Evolutionary conservation across 768 basidiomycete species (phyloP), one percentile per base, ranked within the genome.

Genomic region (Lentinula raphanica): DNA sequence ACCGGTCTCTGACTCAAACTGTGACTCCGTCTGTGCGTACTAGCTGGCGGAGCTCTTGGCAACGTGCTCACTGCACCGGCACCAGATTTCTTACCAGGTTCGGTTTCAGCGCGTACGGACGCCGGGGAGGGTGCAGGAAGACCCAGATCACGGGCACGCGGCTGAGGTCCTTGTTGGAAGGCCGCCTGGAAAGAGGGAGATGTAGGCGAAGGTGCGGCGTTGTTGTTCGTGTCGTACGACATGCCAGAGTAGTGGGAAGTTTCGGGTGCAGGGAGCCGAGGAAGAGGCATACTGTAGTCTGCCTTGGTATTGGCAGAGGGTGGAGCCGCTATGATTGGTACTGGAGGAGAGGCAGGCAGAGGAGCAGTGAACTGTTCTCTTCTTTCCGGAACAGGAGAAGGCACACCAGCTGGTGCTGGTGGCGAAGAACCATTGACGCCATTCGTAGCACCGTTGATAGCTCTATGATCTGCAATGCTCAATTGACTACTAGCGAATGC

Each of bases 401-500:
- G 2, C 2, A 58, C 31, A 21, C 49, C 49, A 50, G 19, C 29
- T 7, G 23, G 9, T 15, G 27, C 21, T 23, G 23, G 39, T 19
- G 15, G 54, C 59, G 53, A 58, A 4, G 8, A 15, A n/a, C n/a
- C n/a, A n/a, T n/a, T n/a, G n/a, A 23, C 51, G 5, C 23, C 23
- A 27, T 27, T 36, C 32, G 32, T 35, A 23, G 5, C 15, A 39
- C 23, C 21, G 11, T 36, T 19, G 2, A 13, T 31, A 35, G 3
- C 28, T 39, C 4, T 36, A 27, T 17, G 56, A 19, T 69, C 76
- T 12, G 65, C 65, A 15, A 91, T 68, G 25, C 87, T 89, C 11
- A 94, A 73, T 68, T 95, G 93, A 0, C 94, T 97, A 55, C 84
- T 90, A 2, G 97, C 97, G 71, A 99, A 99, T 61, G 91, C 86